Base-by-base conservation (phyloP, 2,329 filamentous ascomycete species). In the Talaromyces sp. region DNA sequence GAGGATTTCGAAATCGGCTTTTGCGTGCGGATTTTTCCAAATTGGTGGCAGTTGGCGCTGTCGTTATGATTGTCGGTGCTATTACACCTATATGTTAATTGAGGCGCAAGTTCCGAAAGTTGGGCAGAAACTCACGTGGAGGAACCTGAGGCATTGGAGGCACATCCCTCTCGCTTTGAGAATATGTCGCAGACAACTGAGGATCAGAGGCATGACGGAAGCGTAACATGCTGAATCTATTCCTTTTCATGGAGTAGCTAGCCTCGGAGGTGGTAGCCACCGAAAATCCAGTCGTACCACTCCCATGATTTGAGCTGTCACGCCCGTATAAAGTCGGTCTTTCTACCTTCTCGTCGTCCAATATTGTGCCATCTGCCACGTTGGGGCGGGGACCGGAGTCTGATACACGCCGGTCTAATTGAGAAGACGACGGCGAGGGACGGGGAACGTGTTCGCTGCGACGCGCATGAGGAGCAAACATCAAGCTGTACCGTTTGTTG, bases 121-220 rank as follows among this genome's bases (percentile, higher is more conserved):
- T 39, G 23, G 18, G 2, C 8, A 23, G 42, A 48, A 54, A 73
- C 73, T 74, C 70, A 78, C 73, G 73, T 62, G 75, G 68, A 58
- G 73, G 77, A 31, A 78, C 66, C 39, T 72, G 67, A 61, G 77
- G 77, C 21, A 80, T 70, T 42, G 75, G 74, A 23, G 77, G 75
- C 25, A 71, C 68, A 67, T 85, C 86, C 81, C 83, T 77, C 78
- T 84, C 72, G 80, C 86, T 71, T 84, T 81, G 69, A 82, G 87
- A 70, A 73, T 88, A 92, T 59, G 89, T 88, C 73, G 87, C 81
- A 11, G 91, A 92, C 65, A 98, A 79, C 75, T 97, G 92, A 58
- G 92, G 90, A 78, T 98, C 93, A 8, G 93, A 97, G 65, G 92
- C 93, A 83, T 96, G 93, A 71, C 92, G 90, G 75, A 95, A 92